Conservation (phyloP, 129 eudicot species). For the Helianthus tuberosus region DNA sequence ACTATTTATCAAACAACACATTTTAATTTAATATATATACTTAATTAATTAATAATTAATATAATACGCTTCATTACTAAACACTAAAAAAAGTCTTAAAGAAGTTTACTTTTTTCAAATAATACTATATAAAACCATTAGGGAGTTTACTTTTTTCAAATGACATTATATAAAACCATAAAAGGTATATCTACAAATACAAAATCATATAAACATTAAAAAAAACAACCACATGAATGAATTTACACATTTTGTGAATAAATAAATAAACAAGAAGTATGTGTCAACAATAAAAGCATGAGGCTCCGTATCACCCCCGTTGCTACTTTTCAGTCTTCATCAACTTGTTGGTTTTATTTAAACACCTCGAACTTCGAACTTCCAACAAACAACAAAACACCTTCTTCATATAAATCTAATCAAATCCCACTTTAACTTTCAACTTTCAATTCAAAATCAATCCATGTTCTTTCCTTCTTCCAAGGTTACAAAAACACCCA, state of each 20-base stretch:
- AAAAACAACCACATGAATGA: no score
- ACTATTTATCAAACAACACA: no score
- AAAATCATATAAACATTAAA: no score
- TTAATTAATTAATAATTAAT: no score
- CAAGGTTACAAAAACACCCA: conserved; percentile 41
- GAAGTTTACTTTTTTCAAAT: no score
- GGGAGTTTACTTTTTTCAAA: no score
- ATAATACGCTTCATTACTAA: no score
- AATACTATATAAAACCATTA: no score
- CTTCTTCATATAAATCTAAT: conserved; percentile 25
- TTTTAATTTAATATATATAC: no score
- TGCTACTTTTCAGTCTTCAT: conserved; percentile 19
- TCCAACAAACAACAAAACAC: conserved; percentile 17
- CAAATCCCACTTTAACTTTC: background rate
- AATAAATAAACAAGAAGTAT: conserved; percentile 33
- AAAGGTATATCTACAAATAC: no score
- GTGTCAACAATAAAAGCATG: conserved; percentile 35
- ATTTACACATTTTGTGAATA: background rate
- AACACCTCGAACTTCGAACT: conserved; percentile 27
- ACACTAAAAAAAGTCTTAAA: no score
- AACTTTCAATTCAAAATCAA: conserved; percentile 54
- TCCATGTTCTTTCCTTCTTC: conserved; percentile 44
- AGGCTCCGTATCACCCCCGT: conserved; percentile 44
- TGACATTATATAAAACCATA: no score
- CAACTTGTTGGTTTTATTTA: background rate